Conservation (phyloP, 2,329 filamentous ascomycete species). For the Fusarium tanahbumbuense region DNA sequence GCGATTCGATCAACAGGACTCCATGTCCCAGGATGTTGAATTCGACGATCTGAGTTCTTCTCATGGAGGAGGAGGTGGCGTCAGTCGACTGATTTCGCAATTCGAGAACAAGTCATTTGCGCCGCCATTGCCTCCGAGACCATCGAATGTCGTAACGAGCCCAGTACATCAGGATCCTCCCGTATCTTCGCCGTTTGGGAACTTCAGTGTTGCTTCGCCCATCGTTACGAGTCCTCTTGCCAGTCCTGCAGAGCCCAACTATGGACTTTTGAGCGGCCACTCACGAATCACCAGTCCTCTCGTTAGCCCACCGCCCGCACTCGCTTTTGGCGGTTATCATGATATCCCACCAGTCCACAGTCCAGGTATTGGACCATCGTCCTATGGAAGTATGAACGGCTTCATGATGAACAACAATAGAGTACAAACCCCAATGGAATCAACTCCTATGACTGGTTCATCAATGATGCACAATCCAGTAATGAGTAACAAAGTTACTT, state of each 20-base stretch:
- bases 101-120: constrained; percentile 56
- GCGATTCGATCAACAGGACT: constrained; percentile 44
- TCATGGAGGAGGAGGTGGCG: constrained; percentile 46
- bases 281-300: constrained; percentile 51
- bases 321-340: constrained; percentile 51
- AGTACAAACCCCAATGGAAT: constrained; percentile 45
- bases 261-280: constrained; percentile 47
- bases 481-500: constrained; percentile 38
- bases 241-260: constrained; percentile 50
- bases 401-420: constrained; percentile 49
- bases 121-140: constrained; percentile 53
- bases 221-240: constrained; percentile 50
- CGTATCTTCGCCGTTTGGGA: constrained; percentile 49
- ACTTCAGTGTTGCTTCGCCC: constrained; percentile 46
- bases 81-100: constrained; percentile 55
- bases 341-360: constrained; percentile 47
- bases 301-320: constrained; percentile 46
- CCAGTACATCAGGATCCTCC: constrained; percentile 44
- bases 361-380: constrained; percentile 44
- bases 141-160: constrained; percentile 46
- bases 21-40: constrained; percentile 44
- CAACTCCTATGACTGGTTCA: constrained; percentile 40
- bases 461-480: constrained; percentile 43
- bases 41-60: constrained; percentile 43
- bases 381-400: constrained; percentile 51